phyloP scores from a whole-genome alignment of 345 rosid genomes.

The Linum trigynum region DNA sequence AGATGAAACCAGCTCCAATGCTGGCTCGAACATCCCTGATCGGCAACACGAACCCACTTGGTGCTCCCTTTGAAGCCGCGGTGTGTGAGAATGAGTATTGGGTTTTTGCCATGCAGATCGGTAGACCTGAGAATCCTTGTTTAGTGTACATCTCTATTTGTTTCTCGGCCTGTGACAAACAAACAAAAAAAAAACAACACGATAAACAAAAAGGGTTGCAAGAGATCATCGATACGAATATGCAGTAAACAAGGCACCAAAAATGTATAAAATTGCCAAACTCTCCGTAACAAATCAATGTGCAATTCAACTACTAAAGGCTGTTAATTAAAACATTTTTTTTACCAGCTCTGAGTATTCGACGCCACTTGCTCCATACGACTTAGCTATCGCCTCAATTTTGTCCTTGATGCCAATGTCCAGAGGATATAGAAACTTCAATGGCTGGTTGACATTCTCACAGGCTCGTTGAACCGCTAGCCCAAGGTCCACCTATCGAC shows the following conservation, averaged over 20 bases:
- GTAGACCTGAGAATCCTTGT: conserved; percentile 79
- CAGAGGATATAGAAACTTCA: conserved; percentile 72
- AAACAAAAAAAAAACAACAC: not conserved
- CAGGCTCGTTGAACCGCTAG: conserved; percentile 88
- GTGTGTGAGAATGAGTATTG: conserved; percentile 87
- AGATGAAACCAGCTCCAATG: conserved; percentile 96
- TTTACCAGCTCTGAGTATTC: conserved; percentile 94
- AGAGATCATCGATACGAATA: no score
- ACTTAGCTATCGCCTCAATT: conserved; percentile 82
- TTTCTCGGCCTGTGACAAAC: conserved; percentile 71
- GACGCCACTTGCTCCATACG: conserved; percentile 89
- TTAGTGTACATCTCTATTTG: conserved; percentile 83
- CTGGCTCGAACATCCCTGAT: conserved; percentile 91
- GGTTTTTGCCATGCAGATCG: conserved; percentile 97
- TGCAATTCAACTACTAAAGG: no score
- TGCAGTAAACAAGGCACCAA: no score
- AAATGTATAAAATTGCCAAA: no score
- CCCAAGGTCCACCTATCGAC: conserved; percentile 82
- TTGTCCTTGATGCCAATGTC: conserved; percentile 75
- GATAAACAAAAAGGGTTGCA: not conserved
- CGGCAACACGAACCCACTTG: conserved; percentile 61
- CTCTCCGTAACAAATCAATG: no score
- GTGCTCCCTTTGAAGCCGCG: conserved; percentile 80
- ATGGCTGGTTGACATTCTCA: conserved; percentile 51
- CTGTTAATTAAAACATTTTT: no score